These are phyloP conservation scores for Trapa incisa DNA, from an alignment of 345 rosid genomes.

Conservation along the genomic window DNA sequence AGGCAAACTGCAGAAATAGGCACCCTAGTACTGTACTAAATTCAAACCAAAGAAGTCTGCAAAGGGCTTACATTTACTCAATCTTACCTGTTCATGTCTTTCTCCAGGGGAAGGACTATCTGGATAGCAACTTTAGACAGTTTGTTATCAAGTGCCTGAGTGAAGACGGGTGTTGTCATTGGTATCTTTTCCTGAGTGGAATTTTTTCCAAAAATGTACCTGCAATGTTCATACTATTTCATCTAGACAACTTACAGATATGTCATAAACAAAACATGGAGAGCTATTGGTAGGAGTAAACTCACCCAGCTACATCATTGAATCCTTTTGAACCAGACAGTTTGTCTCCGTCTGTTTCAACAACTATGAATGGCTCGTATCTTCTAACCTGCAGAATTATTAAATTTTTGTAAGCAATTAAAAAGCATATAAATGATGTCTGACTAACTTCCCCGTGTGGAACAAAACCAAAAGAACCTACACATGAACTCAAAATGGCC, in stretches of 20 bases:
- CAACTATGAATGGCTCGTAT: conserved; percentile 55
- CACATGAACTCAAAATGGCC: background rate
- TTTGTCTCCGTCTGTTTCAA: conserved; percentile 69
- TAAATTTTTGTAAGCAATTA: background rate
- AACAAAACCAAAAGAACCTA: background rate
- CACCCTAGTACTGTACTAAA: background rate
- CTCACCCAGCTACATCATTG: conserved; percentile 66
- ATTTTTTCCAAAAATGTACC: conserved; percentile 76
- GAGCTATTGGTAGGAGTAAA: background rate
- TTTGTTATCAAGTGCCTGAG: conserved; percentile 46
- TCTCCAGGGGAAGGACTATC: conserved; percentile 61
- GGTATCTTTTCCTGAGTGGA: conserved; percentile 46
- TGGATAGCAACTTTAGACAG: conserved; percentile 54
- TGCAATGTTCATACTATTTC: conserved; percentile 11
- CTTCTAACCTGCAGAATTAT: conserved; percentile 42
- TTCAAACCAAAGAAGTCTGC: background rate
- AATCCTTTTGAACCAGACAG: conserved; percentile 65
- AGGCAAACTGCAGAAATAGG: conserved; percentile 47
- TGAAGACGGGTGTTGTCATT: conserved; percentile 73
- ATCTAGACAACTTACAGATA: background rate
- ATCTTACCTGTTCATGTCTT: conserved; percentile 52
- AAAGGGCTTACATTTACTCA: background rate
- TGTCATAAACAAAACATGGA: background rate
- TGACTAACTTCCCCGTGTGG: background rate
- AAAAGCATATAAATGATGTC: background rate